phyloP scores from a whole-genome alignment of 176 grass and related monocot species.

The Areca catechu region DNA sequence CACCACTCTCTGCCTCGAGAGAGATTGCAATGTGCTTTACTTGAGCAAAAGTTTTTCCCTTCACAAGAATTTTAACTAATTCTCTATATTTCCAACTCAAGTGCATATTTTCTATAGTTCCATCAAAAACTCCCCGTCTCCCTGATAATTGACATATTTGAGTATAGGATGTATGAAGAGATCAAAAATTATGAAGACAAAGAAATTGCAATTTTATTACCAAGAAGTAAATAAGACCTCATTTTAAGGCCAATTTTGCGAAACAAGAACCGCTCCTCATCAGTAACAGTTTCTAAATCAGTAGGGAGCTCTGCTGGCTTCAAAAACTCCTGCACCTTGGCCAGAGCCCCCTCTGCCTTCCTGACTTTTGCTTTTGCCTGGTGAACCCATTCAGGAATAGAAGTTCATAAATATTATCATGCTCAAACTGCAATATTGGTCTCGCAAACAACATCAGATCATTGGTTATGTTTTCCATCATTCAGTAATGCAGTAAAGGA shows the following conservation, averaged over 20 bases:
- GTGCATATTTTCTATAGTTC: conserved; percentile 92
- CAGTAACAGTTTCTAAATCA: conserved; percentile 88
- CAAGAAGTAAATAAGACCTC: conserved; percentile 66
- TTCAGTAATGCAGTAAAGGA: conserved; percentile 17
- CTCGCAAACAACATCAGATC: too few relatives aligned
- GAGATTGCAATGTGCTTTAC: conserved; percentile 90
- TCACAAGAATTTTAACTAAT: conserved; percentile 74
- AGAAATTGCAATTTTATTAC: conserved; percentile 28
- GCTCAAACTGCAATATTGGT: not conserved
- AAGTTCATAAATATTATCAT: conserved; percentile 8
- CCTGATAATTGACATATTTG: conserved; percentile 25
- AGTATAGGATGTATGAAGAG: conserved; percentile 9
- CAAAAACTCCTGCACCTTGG: conserved; percentile 72
- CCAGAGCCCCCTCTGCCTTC: conserved; percentile 77
- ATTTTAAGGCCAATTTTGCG: conserved; percentile 82
- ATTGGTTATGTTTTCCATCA: too few relatives aligned
- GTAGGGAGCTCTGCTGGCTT: conserved; percentile 67
- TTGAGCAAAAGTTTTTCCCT: conserved; percentile 77
- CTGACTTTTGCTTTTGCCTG: conserved; percentile 74
- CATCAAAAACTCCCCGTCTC: conserved; percentile 80
- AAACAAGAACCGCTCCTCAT: conserved; percentile 75
- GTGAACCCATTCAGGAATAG: conserved; percentile 6
- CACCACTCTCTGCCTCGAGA: conserved; percentile 90
- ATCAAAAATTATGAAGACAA: conserved; percentile 5
- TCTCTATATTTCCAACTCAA: conserved; percentile 90